phyloP scores from a whole-genome alignment of 2,329 filamentous ascomycete genomes.

The Ascochyta viciae-villosae region DNA sequence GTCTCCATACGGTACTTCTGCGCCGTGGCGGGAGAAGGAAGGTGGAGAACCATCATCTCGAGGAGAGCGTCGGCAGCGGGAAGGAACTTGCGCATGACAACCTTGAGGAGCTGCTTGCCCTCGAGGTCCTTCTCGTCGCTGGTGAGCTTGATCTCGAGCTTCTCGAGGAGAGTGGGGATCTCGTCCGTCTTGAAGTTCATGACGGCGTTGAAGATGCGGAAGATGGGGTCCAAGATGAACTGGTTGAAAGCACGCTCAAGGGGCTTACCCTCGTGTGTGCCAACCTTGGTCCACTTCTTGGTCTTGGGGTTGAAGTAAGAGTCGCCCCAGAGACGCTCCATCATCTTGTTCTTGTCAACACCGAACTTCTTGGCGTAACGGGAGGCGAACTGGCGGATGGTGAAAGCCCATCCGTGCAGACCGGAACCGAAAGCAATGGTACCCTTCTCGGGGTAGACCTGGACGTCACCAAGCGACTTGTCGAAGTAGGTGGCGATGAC shows the following conservation, averaged over 20 bases:
- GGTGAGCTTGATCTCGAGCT: conserved; percentile 93
- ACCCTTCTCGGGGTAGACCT: conserved; percentile 97
- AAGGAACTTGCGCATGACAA: conserved; percentile 98
- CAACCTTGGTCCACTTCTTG: conserved; percentile 99
- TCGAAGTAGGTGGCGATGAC: conserved; percentile 99
- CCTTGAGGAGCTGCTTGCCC: conserved; percentile 97
- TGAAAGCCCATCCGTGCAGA: conserved; percentile 99
- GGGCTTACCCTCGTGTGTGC: conserved; percentile 81
- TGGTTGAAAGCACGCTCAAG: conserved; percentile 99
- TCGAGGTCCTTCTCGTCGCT: conserved; percentile 89
- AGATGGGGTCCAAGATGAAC: conserved; percentile 99
- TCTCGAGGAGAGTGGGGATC: conserved; percentile 79
- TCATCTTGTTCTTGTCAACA: conserved; percentile 99
- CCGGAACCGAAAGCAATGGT: conserved; percentile 99
- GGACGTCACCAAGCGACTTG: conserved; percentile 94
- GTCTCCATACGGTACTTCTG: conserved; percentile 99
- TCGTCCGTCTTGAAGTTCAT: conserved; percentile 99
- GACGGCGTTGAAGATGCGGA: conserved; percentile 95
- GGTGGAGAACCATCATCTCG: conserved; percentile 99
- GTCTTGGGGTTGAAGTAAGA: conserved; percentile 99
- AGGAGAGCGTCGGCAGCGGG: conserved; percentile 96
- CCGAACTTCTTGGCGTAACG: conserved; percentile 99
- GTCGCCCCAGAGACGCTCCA: conserved; percentile 99
- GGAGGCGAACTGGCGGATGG: conserved; percentile 93
- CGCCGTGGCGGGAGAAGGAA: conserved; percentile 93